These are phyloP conservation scores for Globisporangium lucens DNA, from an alignment of 352 stramenopile species.

Conservation along the genomic window DNA sequence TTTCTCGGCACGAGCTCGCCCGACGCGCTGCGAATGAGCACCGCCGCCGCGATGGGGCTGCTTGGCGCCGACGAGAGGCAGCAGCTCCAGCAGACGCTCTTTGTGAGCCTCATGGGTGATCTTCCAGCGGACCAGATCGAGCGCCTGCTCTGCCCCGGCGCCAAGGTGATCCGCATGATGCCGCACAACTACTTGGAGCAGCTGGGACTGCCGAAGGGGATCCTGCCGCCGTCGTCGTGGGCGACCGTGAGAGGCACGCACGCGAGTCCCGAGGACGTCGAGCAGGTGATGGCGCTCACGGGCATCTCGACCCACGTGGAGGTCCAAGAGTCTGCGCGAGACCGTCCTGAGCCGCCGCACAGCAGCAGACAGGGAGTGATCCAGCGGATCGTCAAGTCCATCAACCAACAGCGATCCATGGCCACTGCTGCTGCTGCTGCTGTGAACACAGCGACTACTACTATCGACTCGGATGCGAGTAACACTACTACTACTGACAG, in stretches of 20 bases:
- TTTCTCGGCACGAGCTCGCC: constrained; percentile 60
- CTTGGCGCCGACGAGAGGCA: background rate
- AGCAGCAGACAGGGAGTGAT: constrained; percentile 24
- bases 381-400: constrained; percentile 30
- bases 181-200: constrained; percentile 53
- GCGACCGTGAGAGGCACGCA: constrained; percentile 51
- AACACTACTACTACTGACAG: background rate
- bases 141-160: constrained; percentile 49
- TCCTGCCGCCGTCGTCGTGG: constrained; percentile 49
- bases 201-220: constrained; percentile 46
- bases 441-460: constrained; percentile 4
- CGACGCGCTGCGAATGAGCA: constrained; percentile 34
- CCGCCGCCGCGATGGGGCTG: constrained; percentile 18
- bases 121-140: constrained; percentile 52
- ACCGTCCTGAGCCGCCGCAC: constrained; percentile 3
- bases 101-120: constrained; percentile 73
- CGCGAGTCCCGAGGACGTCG: constrained; percentile 49
- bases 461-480: constrained; percentile 10
- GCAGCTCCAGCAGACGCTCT: constrained; percentile 44
- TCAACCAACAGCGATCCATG: constrained; percentile 26
- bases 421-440: constrained; percentile 15
- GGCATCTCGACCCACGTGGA: constrained; percentile 55
- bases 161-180: constrained; percentile 78
- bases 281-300: constrained; percentile 49
- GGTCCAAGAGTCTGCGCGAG: constrained; percentile 22